Evolutionary conservation across 768 basidiomycete genomes (phyloP), one percentile per base, ranked within the genome.

Genomic region (Sporobolomyces phaffii): DNA sequence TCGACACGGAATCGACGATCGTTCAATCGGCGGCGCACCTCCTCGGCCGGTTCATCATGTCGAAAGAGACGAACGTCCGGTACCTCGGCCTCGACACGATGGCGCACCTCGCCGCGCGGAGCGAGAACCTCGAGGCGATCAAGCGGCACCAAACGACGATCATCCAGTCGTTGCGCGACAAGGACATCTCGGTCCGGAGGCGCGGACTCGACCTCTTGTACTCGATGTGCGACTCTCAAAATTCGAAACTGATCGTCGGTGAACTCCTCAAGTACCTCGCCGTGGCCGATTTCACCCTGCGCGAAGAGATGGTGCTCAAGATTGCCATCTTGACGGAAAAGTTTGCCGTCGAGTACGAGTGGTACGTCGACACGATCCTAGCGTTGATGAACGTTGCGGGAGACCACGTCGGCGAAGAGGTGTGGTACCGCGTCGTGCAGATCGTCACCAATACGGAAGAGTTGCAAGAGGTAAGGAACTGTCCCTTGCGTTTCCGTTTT

Each of bases 391-490:
- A 89, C 76, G 87, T 91, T 44, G 96, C 96, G 15, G 96, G 96
- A 60, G 96, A 99, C 75, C 92, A 99, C 76, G 94, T 99, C 58
- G 96, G 96, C 50, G 94, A 98, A 71, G 96, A 98, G 80, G 96
- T 99, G 38, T 99, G 96, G 96, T 98, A 96, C 78, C 89, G 96
- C 58, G 92, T 99, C 54, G 88, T 99, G 31, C 96, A 76, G 64
- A 97, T 99, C 66, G 90, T 96, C 52, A 97, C 91, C 50, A 99
- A 99, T 76, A 99, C 96, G 28, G 94, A 97, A 77, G 91, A 98
- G 78, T 81, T 99, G 34, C 93, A 99, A 77, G 85, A 89, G 51
- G 69, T 65, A 36, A 20, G 65, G n/a, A n/a, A n/a, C n/a, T n/a
- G n/a, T n/a, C 38, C 10, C 10, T 38, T 17, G 38, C 17, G 10